Base-by-base conservation (phyloP, 2,329 filamentous ascomycete species). In the Trichophyton schoenleinii region DNA sequence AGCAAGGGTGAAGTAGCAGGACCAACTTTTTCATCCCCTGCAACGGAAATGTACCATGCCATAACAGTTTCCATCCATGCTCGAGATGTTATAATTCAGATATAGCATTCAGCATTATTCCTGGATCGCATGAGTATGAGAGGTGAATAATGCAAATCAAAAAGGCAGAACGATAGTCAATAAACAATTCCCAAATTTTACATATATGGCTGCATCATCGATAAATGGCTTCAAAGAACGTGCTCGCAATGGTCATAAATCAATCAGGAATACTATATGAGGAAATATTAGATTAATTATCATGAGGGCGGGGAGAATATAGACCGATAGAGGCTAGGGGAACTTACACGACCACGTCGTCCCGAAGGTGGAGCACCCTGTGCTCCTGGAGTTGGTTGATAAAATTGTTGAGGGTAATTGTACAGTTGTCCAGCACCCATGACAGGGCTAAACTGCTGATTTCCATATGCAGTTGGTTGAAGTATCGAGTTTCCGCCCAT, bases 301-400 rank as follows among this genome's bases (percentile, higher is more conserved):
- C 31, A 41, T 11, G n/a, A 52, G 18, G 25, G 20, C 6, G n/a
- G 34, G 13, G 31, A 36, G 48, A 31, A 49, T 59, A 8, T 59
- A n/a, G 15, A 15, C 11, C 22, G 15, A 15, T 57, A 38, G 36
- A 25, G n/a, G 25, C 25, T 13, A 8, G 18, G 18, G 28, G 6
- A 59, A 72, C 79, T 79, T 73, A 81, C 79, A 68, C 80, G 75
- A 74, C 80, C 81, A 69, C 81, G 78, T 67, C 80, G 77, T 62
- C 78, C 78, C 65, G 78, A 79, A 64, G 71, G 68, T 62, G 74
- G 69, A 66, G 79, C 77, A 64, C 75, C 71, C 67, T 74, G 73
- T 60, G 74, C 69, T 55, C 73, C 68, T 65, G 77, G 76, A 62
- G 68, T 68, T 67, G 78, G 76, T 58, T 72, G 68, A 65, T 78